Evolutionary conservation across 202 grass and related monocot species (phyloP).

Genomic region (Elaeis oleifera): DNA sequence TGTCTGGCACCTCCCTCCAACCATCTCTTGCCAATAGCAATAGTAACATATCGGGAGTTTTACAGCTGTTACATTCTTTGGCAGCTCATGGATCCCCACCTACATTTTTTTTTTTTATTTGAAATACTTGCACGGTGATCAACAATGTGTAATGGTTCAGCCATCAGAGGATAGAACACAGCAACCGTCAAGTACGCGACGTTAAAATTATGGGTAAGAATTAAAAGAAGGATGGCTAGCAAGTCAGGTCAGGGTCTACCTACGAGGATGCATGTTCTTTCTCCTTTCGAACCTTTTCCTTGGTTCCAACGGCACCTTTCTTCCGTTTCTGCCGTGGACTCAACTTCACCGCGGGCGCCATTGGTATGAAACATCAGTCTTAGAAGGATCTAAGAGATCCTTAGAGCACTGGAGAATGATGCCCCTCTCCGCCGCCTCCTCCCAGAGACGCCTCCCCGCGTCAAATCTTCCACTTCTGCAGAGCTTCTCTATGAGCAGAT

Average conservation of each 20-base stretch:
- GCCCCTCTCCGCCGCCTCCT: constrained; percentile 42
- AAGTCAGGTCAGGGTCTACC: background rate
- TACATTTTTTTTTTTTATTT: too few relatives aligned
- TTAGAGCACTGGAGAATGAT: constrained; percentile 46
- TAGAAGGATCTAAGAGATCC: constrained; percentile 59
- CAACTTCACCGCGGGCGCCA: constrained; percentile 22
- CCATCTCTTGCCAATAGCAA: too few relatives aligned
- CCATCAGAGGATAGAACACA: too few relatives aligned
- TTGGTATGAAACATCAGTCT: constrained; percentile 49
- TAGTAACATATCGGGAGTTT: too few relatives aligned
- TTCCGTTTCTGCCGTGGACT: constrained; percentile 28
- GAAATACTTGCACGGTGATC: too few relatives aligned
- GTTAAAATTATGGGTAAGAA: too few relatives aligned
- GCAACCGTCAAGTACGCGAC: too few relatives aligned
- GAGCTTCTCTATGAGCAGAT: constrained; percentile 60
- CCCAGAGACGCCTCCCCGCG: constrained; percentile 45
- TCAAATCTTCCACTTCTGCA: constrained; percentile 50
- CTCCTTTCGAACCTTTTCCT: constrained; percentile 9
- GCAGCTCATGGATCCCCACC: too few relatives aligned
- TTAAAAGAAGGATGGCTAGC: background rate
- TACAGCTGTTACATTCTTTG: too few relatives aligned
- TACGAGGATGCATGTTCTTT: background rate
- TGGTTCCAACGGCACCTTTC: constrained; percentile 19
- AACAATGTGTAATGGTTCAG: too few relatives aligned
- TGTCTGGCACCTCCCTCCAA: too few relatives aligned